These are phyloP conservation scores for Cinchona pubescens DNA, from an alignment of 257 asterid genomes.

Conservation along the genomic window DNA sequence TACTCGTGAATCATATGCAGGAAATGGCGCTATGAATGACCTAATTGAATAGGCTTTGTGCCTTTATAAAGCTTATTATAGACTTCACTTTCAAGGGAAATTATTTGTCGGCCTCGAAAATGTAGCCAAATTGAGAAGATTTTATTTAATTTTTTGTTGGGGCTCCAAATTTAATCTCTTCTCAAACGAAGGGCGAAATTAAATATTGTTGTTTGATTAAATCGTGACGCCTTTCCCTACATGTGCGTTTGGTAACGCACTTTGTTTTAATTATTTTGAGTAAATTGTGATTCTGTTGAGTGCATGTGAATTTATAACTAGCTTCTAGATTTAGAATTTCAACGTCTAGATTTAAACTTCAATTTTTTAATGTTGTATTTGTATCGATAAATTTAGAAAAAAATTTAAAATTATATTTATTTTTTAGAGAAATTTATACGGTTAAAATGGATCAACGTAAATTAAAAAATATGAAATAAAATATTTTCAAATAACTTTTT, in stretches of 20 bases:
- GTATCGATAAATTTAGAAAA: too few relatives aligned
- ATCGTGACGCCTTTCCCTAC: not conserved
- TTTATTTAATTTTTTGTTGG: too few relatives aligned
- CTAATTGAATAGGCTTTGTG: not conserved
- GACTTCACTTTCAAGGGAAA: not conserved
- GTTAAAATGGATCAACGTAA: too few relatives aligned
- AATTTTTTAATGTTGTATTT: too few relatives aligned
- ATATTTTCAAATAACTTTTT: too few relatives aligned
- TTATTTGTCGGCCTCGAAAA: not conserved
- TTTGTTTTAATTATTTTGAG: not conserved
- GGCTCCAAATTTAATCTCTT: too few relatives aligned
- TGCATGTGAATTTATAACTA: not conserved
- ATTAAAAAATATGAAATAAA: too few relatives aligned
- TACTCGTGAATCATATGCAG: conserved; percentile 1
- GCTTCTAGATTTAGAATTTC: too few relatives aligned
- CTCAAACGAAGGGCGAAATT: not conserved
- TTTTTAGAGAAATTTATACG: too few relatives aligned
- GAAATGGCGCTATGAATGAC: conserved; percentile 4
- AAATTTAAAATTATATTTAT: too few relatives aligned
- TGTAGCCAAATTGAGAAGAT: not conserved
- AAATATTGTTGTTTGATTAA: not conserved
- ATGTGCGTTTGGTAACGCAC: not conserved
- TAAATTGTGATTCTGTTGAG: not conserved
- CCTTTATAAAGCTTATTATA: too few relatives aligned
- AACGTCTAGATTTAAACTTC: too few relatives aligned